Evolutionary conservation across 2,329 filamentous ascomycete genomes (phyloP).

Genomic region (Xylariaceae sp.): DNA sequence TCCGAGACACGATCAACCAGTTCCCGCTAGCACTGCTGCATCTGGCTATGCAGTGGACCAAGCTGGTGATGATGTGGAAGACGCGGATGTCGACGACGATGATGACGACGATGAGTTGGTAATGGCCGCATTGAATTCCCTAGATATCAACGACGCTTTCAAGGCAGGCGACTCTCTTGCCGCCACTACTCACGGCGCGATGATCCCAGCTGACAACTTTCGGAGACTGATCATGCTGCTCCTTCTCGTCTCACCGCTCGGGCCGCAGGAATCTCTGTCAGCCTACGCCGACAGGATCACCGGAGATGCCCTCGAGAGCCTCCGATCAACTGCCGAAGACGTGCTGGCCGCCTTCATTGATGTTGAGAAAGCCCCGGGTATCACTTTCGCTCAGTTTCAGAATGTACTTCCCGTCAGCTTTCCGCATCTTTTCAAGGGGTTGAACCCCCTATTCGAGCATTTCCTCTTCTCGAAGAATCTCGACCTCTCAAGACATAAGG

Average conservation of each 20-base stretch:
- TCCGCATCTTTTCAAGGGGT: conserved; percentile 62
- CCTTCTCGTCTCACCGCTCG: conserved; percentile 59
- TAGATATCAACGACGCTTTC: conserved; percentile 59
- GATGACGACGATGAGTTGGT: conserved; percentile 61
- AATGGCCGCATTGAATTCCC: conserved; percentile 61
- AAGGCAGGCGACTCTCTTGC: conserved; percentile 42
- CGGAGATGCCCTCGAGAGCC: conserved; percentile 50
- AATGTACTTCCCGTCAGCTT: conserved; percentile 53
- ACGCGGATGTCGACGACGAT: conserved; percentile 37
- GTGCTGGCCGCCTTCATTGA: conserved; percentile 62
- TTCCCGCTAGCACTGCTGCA: conserved; percentile 19
- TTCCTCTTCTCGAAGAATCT: conserved; percentile 71
- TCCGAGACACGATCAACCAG: conserved; percentile 1
- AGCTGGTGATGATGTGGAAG: conserved; percentile 36
- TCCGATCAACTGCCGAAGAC: conserved; percentile 57
- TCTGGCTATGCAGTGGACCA: conserved; percentile 44
- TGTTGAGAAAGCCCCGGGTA: conserved; percentile 57
- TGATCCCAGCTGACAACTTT: conserved; percentile 70
- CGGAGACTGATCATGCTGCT: conserved; percentile 65
- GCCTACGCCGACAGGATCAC: conserved; percentile 52
- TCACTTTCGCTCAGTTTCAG: conserved; percentile 58
- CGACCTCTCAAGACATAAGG: conserved; percentile 54
- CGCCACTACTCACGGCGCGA: conserved; percentile 53
- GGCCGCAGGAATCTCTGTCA: conserved; percentile 59
- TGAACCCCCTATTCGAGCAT: conserved; percentile 66